Percentiles rank a stretch among this genome's conserved stretches.
phyloP scores from a whole-genome alignment of 352 stramenopile species.

The Phytopythium vexans region DNA sequence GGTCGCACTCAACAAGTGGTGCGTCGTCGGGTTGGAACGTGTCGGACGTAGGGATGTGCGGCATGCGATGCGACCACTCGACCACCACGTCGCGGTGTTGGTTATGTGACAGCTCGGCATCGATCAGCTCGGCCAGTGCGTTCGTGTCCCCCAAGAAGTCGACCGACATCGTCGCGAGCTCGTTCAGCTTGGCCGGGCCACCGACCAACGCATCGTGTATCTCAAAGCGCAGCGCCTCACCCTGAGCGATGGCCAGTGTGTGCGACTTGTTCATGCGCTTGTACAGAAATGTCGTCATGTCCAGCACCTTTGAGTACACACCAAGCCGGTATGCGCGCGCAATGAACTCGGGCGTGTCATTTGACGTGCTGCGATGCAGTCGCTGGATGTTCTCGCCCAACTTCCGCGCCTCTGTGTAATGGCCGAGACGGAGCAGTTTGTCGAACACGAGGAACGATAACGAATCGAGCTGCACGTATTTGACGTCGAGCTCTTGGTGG shows the following conservation, averaged over 20 bases:
- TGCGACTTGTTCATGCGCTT: constrained; percentile 76
- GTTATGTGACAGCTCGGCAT: constrained; percentile 49
- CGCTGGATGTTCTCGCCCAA: constrained; percentile 44
- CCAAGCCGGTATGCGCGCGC: constrained; percentile 71
- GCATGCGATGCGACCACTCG: constrained; percentile 41
- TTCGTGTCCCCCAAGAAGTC: constrained; percentile 35
- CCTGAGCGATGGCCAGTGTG: constrained; percentile 59
- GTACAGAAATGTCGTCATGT: constrained; percentile 79
- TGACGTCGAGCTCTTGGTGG: constrained; percentile 78
- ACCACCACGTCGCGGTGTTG: constrained; percentile 81
- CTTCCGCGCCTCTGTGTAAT: constrained; percentile 49
- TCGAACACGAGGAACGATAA: constrained; percentile 83
- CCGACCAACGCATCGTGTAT: constrained; percentile 44
- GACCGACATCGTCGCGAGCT: constrained; percentile 35
- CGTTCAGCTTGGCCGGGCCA: constrained; percentile 41
- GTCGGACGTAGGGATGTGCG: constrained; percentile 27
- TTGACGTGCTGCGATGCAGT: constrained; percentile 50
- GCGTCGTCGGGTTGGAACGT: constrained; percentile 37
- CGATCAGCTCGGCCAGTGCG: constrained; percentile 41
- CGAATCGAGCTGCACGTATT: constrained; percentile 85
- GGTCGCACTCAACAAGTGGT: constrained; percentile 62
- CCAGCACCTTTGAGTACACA: constrained; percentile 80
- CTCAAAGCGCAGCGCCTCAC: constrained; percentile 55
- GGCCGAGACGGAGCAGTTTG: constrained; percentile 63
- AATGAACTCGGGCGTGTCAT: constrained; percentile 83